Evolutionary conservation across 352 stramenopile species (phyloP).

Genomic region (Aphanomyces astaci): DNA sequence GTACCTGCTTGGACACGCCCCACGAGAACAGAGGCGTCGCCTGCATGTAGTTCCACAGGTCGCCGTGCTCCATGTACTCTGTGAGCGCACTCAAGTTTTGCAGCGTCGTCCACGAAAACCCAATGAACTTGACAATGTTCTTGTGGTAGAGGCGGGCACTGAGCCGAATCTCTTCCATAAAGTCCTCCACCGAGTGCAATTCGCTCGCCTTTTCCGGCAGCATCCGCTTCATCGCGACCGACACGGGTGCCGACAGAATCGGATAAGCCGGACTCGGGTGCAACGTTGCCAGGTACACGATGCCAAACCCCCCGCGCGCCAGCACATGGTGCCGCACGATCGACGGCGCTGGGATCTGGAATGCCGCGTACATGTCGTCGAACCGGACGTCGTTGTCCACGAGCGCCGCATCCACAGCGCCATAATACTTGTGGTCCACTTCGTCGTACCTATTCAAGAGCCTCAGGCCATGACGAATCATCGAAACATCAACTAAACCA

Average conservation of each 20-base stretch:
- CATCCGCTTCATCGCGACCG: conserved; percentile 17
- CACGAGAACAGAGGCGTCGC: background rate
- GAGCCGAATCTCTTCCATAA: conserved; percentile 40
- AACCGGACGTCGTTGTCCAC: conserved; percentile 25
- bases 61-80: conserved; percentile 87
- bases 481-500: too few species aligned
- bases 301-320: conserved; percentile 66
- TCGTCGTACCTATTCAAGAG: conserved; percentile 1
- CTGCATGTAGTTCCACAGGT: conserved; percentile 48
- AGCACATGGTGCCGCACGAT: conserved; percentile 53
- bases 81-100: conserved; percentile 95
- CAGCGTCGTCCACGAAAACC: conserved; percentile 35
- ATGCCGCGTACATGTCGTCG: conserved; percentile 61
- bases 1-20: background rate
- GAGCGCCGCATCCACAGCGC: conserved; percentile 38
- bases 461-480: too few species aligned
- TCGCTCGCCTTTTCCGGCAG: conserved; percentile 2
- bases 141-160: conserved; percentile 75
- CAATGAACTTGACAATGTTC: conserved; percentile 80
- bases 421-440: background rate
- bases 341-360: conserved; percentile 59
- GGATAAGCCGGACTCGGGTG: conserved; percentile 23
- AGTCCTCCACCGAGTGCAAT: conserved; percentile 28
- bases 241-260: background rate
- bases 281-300: conserved; percentile 61